Percentiles rank a stretch among this genome's conserved stretches.
Conservation (phyloP, 306 rosid genomes). For the Carpinus fangiana region DNA sequence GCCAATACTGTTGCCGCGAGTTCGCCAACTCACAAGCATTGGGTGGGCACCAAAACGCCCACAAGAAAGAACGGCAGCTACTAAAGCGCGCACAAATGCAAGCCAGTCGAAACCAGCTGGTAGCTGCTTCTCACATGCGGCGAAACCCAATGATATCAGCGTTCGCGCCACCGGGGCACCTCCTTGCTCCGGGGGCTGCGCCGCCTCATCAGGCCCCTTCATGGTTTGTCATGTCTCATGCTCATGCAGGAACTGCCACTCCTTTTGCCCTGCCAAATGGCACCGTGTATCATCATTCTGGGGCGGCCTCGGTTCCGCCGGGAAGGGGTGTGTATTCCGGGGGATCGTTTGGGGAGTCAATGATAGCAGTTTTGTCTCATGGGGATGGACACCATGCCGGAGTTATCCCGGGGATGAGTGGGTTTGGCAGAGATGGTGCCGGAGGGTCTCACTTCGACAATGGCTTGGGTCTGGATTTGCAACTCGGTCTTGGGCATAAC, state of each 20-base stretch:
- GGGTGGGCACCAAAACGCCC: conserved; percentile 64
- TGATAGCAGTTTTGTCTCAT: conserved; percentile 19
- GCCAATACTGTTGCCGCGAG: conserved; percentile 51
- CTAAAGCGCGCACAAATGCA: conserved; percentile 52
- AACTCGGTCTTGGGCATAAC: conserved; percentile 38
- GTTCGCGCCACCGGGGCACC: conserved; percentile 12
- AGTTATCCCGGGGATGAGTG: not conserved
- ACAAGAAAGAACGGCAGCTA: conserved; percentile 54
- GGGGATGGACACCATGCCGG: conserved; percentile 12
- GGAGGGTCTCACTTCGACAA: conserved; percentile 11
- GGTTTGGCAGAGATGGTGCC: conserved; percentile 16
- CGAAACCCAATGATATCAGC: conserved; percentile 26
- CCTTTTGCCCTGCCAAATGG: conserved; percentile 4
- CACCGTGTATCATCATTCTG: conserved; percentile 1
- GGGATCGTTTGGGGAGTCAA: not conserved
- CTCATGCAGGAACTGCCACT: not conserved
- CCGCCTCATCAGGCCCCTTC: conserved; percentile 24
- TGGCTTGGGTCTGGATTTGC: conserved; percentile 48
- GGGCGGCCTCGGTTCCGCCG: not conserved
- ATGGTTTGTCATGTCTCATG: conserved; percentile 20
- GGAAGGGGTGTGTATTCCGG: conserved; percentile 21
- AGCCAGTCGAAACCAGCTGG: conserved; percentile 36
- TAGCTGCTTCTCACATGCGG: conserved; percentile 28
- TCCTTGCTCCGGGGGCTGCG: not conserved
- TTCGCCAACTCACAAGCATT: conserved; percentile 62